Conservation (phyloP, 2,329 filamentous ascomycete species). For the Remersonia thermophila region DNA sequence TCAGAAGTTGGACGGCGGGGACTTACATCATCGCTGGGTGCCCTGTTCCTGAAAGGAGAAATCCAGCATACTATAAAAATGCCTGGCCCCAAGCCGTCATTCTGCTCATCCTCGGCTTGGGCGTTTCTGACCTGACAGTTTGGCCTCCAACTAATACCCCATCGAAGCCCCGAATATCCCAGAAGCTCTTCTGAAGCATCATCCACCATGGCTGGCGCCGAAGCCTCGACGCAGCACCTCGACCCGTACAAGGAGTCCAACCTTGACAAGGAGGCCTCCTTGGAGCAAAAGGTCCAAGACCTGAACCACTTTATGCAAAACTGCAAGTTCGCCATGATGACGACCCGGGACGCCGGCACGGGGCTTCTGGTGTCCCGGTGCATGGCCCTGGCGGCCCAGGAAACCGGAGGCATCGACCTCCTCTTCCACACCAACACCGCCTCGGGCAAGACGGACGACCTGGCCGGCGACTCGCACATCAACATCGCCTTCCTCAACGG, state of each 20-base stretch:
- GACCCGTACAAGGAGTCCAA: constrained; percentile 72
- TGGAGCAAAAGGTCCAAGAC: constrained; percentile 66
- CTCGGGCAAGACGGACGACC: constrained; percentile 75
- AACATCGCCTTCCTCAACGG: constrained; percentile 71
- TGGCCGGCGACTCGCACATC: constrained; percentile 57
- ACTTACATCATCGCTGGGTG: no score
- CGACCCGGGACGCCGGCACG: constrained; percentile 54
- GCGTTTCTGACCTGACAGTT: no score
- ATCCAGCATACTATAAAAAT: no score
- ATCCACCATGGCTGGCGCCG: constrained; percentile 23
- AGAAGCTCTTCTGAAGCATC: no score
- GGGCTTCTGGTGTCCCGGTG: constrained; percentile 65
- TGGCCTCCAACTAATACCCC: no score
- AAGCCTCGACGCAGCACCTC: constrained; percentile 48
- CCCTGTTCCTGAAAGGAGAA: no score
- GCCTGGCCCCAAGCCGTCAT: no score
- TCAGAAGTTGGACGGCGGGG: no score
- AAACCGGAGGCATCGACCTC: constrained; percentile 65
- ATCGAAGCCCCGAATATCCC: no score
- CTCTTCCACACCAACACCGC: constrained; percentile 89
- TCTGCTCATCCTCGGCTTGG: no score
- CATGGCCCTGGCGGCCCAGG: constrained; percentile 76
- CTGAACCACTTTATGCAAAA: constrained; percentile 57
- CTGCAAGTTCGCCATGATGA: constrained; percentile 83
- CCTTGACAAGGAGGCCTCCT: constrained; percentile 46